Conservation (phyloP, 1,139 yeast genomes). For the Candida sanyaensis region DNA sequence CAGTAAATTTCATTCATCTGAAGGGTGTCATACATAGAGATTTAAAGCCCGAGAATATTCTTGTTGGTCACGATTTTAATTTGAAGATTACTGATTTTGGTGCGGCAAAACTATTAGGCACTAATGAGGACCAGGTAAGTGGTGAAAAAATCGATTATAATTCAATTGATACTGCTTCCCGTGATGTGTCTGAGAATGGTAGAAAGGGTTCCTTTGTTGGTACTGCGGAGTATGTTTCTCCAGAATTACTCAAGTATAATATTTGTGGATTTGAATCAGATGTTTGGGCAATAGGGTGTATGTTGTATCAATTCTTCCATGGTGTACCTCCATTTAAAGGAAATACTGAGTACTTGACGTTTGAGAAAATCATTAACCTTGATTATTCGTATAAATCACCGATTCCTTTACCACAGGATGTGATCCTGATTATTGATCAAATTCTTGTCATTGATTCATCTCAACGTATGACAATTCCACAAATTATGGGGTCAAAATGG, state of each 20-base stretch:
- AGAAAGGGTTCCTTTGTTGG: constrained; percentile 76
- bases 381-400: constrained; percentile 84
- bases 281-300: constrained; percentile 97
- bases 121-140: constrained; percentile 33
- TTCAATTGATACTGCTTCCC: constrained; percentile 18
- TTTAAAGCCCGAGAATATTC: constrained; percentile 89
- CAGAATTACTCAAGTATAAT: constrained; percentile 84
- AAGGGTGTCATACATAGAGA: constrained; percentile 92
- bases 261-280: constrained; percentile 87
- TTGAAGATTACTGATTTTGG: constrained; percentile 97
- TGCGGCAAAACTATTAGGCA: constrained; percentile 80
- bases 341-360: constrained; percentile 89
- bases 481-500: constrained; percentile 41
- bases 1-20: constrained; percentile 79
- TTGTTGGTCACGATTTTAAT: constrained; percentile 78
- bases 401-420: constrained; percentile 59
- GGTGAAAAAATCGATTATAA: constrained; percentile 44
- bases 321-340: constrained; percentile 98
- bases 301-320: constrained; percentile 87
- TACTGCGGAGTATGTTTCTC: constrained; percentile 76
- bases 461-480: constrained; percentile 34
- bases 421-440: constrained; percentile 69
- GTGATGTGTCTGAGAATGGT: constrained; percentile 19
- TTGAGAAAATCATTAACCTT: constrained; percentile 85
- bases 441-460: constrained; percentile 54